Base-by-base conservation (phyloP, 495 filamentous ascomycete species). In the Hypomontagnella submonticulosa region DNA sequence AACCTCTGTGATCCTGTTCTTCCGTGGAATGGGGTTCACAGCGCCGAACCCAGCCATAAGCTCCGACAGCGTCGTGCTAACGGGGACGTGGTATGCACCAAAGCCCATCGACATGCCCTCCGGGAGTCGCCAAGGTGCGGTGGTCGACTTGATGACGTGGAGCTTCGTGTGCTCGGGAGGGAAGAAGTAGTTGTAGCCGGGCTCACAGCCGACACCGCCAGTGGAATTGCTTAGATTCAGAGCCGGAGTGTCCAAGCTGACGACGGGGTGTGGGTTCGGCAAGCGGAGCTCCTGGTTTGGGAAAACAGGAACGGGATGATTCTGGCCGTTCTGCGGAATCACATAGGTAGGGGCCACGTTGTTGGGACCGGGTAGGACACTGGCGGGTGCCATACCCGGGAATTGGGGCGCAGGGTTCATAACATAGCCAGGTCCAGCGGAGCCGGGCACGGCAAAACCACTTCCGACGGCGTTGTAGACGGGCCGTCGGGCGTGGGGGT, bases 181-280 rank as follows among this genome's bases (percentile, higher is more conserved):
- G 67, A 84, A 84, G 49, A 82, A 75, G 67, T 83, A 85, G 70
- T 84, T 79, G 70, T 79, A 84, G 3, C 80, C 81, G 0, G 80
- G 80, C 61, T 83, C 81, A 33, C 76, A 75, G 36, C 81, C 81
- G 5, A 74, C 70, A 33, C 88, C 88, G 12, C 86, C 86, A 9
- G 83, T 82, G 12, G 81, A 77, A 53, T 87, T 80, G 16, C 76
- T 75, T 36, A 89, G 67, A 70, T 89, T 85, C 48, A 87, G 75
- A 7, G 78, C 80, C 9, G 83, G 78, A 42, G 88, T 66, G 70
- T 82, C 83, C 11, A 71, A 69, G 18, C 86, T 79, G 19, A 79
- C 72, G 19, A 60, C 52, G 0, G 77, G 76, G 8, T 71, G 64
- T 0, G 75, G 71, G 37, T 78, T 73, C 0, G 77, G 77, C 33